These are phyloP conservation scores for Colletotrichum limetticola DNA, from an alignment of 2,329 filamentous ascomycete genomes.

Conservation along the genomic window DNA sequence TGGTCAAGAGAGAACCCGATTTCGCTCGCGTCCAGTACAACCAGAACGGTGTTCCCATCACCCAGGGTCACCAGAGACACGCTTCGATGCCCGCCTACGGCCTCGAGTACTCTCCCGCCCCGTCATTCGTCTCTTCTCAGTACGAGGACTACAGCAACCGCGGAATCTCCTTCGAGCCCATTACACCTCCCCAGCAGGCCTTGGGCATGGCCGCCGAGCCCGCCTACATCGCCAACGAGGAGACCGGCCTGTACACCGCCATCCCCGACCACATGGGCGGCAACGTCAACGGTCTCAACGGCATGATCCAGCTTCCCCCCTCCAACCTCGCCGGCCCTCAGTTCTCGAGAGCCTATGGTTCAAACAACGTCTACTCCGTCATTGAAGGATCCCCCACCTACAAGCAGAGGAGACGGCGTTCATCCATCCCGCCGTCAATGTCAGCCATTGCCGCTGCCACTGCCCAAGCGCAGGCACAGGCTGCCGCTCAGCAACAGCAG, in stretches of 20 bases:
- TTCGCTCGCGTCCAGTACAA: constrained; percentile 87
- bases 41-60: constrained; percentile 87
- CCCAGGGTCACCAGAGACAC: constrained; percentile 88
- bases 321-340: constrained; percentile 85
- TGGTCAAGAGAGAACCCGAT: constrained; percentile 91
- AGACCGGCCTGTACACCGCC: constrained; percentile 93
- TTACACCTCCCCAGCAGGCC: constrained; percentile 94
- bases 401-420: constrained; percentile 94
- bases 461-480: constrained; percentile 63
- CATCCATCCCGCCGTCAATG: constrained; percentile 87
- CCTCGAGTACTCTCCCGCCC: constrained; percentile 96
- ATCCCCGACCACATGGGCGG: constrained; percentile 87
- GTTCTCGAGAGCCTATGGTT: constrained; percentile 78
- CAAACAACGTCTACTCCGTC: constrained; percentile 89
- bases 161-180: constrained; percentile 94
- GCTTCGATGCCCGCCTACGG: constrained; percentile 97
- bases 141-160: constrained; percentile 98
- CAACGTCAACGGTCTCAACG: constrained; percentile 80
- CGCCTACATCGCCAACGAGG: constrained; percentile 97
- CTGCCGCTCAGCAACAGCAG: constrained; percentile 39
- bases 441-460: constrained; percentile 75
- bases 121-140: constrained; percentile 98
- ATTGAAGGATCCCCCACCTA: constrained; percentile 99
- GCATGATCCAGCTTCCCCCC: constrained; percentile 90
- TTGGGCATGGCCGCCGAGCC: constrained; percentile 86